Percentiles rank a stretch among this genome's conserved stretches.
Conservation (phyloP, 2,329 filamentous ascomycete species). For the Xylariaceae sp. region DNA sequence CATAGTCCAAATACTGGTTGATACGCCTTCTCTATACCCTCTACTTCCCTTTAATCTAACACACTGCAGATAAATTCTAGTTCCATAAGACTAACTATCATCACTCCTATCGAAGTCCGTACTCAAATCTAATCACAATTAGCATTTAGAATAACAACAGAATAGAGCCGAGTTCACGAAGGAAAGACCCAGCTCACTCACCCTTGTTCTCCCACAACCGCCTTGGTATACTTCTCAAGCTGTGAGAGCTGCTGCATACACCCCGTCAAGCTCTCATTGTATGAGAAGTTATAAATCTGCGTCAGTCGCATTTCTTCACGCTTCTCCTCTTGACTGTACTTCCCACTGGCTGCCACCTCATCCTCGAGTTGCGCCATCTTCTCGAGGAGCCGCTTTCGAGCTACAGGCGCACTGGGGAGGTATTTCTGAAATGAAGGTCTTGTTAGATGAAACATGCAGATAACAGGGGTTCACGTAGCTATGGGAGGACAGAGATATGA, state of each 20-base stretch:
- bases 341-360: constrained; percentile 29
- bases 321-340: constrained; percentile 23
- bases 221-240: constrained; percentile 53
- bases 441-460: background rate
- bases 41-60: too few species aligned
- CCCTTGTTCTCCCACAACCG: constrained; percentile 54
- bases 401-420: constrained; percentile 51
- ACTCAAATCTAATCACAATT: constrained; percentile 32
- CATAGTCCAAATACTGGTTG: too few species aligned
- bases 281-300: constrained; percentile 54
- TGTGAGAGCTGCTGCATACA: constrained; percentile 53
- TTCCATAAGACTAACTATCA: too few species aligned
- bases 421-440: too few species aligned
- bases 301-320: constrained; percentile 46
- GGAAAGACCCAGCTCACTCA: background rate
- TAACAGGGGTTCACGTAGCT: constrained; percentile 1
- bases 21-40: too few species aligned
- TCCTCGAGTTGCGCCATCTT: constrained; percentile 47
- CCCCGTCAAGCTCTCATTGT: constrained; percentile 50
- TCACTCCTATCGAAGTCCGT: too few species aligned
- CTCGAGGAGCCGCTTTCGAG: constrained; percentile 49
- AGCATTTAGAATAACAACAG: constrained; percentile 1
- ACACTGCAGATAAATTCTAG: too few species aligned
- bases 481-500: background rate
- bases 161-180: background rate